Base-by-base conservation (phyloP, 345 rosid genomes). In the Lumnitzera racemosa region DNA sequence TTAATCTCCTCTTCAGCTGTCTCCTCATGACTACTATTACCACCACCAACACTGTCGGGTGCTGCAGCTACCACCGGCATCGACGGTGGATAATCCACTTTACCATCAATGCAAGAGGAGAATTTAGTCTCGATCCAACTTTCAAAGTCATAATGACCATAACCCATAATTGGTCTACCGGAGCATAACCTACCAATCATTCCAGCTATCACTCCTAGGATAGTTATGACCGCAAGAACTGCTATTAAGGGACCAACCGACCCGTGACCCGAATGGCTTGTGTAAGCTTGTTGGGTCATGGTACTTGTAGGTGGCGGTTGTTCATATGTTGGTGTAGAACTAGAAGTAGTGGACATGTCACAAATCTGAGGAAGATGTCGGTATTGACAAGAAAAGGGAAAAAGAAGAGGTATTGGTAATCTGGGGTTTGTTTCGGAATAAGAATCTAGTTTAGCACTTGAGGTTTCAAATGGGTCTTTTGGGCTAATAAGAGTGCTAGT, bases 81-180 rank as follows among this genome's bases (percentile, higher is more conserved):
- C 49, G 48, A 12, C 11, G 71, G 80, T 16, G 65, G 77, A 11
- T 82, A 78, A 51, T 53, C 80, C 31, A 76, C 61, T 15, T 53
- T 49, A 24, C 94, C 85, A 29, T 83, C 87, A 46, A 86, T 53
- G 63, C 87, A 86, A 62, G 89, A 71, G 57, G 94, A 74, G 69
- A 85, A 86, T 72, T 83, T 83, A 48, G 71, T 80, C 70, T 81
- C 85, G 6, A 76, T 78, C 94, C 94, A 86, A 13, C 85, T 80
- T 63, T 86, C 89, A 23, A 83, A 58, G 66, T 86, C 84, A 54
- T 78, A 86, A 49, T 73, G 78, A 29, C 83, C 80, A 49, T 61
- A 62, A 24, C 87, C 89, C 80, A 76, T 57, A 59, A 81, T 53
- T 56, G 77, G 67, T 49, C 77, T 76, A 51, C 94, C 89, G 20